Conservation (phyloP, 2,329 filamentous ascomycete species). For the Stagonosporopsis vannaccii region DNA sequence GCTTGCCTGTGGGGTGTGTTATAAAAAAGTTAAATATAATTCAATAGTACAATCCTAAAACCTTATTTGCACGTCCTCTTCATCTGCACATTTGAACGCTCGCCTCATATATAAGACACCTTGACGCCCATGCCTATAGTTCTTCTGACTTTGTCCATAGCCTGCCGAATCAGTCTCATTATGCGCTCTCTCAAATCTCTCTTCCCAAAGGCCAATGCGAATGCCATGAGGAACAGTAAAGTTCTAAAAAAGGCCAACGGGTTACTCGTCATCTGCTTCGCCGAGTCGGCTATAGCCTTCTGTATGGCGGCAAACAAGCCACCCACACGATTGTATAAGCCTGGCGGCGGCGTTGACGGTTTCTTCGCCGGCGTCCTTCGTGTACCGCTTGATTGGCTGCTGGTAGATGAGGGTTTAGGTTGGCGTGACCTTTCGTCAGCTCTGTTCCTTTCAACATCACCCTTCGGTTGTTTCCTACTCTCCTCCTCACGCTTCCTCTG, state of each 20-base stretch:
- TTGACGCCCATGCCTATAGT: slow-evolving; percentile 97
- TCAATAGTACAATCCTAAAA: no score
- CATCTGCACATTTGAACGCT: no score
- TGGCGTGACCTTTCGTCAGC: slow-evolving; percentile 6
- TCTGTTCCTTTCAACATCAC: background rate
- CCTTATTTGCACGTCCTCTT: no score
- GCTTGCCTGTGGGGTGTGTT: no score
- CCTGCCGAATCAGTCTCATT: slow-evolving; percentile 69
- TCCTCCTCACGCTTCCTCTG: slow-evolving; percentile 49
- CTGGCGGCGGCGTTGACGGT: slow-evolving; percentile 42
- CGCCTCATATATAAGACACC: slow-evolving; percentile 93
- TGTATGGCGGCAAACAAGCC: slow-evolving; percentile 57
- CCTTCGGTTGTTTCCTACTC: slow-evolving; percentile 29
- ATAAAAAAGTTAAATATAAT: no score
- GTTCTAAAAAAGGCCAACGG: slow-evolving; percentile 66
- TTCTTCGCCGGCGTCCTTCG: slow-evolving; percentile 43
- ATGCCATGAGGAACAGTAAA: slow-evolving; percentile 79
- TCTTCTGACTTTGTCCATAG: slow-evolving; percentile 81
- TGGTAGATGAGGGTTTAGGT: slow-evolving; percentile 33
- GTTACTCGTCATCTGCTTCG: slow-evolving; percentile 61
- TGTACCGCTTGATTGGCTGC: slow-evolving; percentile 37
- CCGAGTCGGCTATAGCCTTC: slow-evolving; percentile 58
- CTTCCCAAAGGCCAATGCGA: slow-evolving; percentile 78
- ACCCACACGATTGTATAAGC: slow-evolving; percentile 53
- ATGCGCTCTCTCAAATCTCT: slow-evolving; percentile 78